phyloP scores from a whole-genome alignment of 2,329 filamentous ascomycete species.

The Cladophialophora immunda region DNA sequence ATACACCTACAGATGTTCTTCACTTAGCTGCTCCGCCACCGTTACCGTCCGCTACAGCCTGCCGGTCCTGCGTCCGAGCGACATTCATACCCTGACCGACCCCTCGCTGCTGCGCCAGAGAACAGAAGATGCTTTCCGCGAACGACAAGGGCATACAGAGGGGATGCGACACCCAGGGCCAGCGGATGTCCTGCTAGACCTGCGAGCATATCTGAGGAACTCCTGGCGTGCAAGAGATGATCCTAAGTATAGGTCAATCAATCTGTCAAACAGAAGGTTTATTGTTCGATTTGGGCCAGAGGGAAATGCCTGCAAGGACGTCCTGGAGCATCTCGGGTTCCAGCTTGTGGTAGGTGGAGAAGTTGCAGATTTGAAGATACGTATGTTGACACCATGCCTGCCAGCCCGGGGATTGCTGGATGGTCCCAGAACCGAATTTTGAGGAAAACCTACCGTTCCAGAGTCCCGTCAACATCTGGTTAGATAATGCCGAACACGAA shows the following conservation, averaged over 20 bases:
- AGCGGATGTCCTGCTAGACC: conserved; percentile 63
- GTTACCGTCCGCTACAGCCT: conserved; percentile 63
- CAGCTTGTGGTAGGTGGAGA: conserved; percentile 52
- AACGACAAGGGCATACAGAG: conserved; percentile 46
- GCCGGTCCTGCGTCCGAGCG: conserved; percentile 60
- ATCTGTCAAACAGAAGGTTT: conserved; percentile 70
- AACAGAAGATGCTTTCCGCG: conserved; percentile 60
- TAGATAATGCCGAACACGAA: conserved; percentile 70
- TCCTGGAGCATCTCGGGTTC: conserved; percentile 69
- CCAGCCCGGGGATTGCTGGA: conserved; percentile 50
- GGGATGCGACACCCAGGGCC: conserved; percentile 61
- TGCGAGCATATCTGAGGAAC: conserved; percentile 69
- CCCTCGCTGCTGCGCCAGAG: conserved; percentile 60
- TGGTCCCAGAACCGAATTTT: conserved; percentile 50
- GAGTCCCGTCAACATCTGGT: conserved; percentile 53
- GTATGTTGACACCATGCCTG: conserved; percentile 20
- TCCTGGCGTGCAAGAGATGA: conserved; percentile 58
- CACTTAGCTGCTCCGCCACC: conserved; percentile 62
- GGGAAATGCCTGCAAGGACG: conserved; percentile 59
- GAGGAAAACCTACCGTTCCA: conserved; percentile 50
- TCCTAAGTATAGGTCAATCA: conserved; percentile 56
- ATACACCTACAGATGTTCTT: conserved; percentile 67
- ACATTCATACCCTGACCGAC: conserved; percentile 64
- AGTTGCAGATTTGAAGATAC: background rate
- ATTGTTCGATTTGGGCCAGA: conserved; percentile 69